Evolutionary conservation across 352 stramenopile genomes (phyloP), one percentile per base, ranked within the genome.

Genomic region (Phytophthora uliginosa): DNA sequence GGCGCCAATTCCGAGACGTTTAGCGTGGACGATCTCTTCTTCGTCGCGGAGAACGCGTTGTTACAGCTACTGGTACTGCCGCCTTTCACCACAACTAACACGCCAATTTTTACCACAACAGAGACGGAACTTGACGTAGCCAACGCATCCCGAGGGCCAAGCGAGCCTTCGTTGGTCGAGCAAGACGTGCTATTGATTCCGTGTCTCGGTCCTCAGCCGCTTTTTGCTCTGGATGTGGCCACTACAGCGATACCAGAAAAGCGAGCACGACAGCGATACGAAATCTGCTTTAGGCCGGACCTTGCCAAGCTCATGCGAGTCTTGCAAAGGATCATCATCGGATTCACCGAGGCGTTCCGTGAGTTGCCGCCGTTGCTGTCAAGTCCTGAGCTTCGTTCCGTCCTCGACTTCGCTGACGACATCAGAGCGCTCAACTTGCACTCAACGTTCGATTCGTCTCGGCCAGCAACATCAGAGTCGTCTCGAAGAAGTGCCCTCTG

Each of bases 401-500:
- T 90, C 13, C 59, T 93, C 24, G 71, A 71, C 4, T 93, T 93
- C 67, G 74, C 80, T 0, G 63, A 82, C 17, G 72, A 91, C 33
- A 83, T 87, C n/a, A 78, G 75, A 34, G 76, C 83, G 7, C 66
- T 79, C 8, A 70, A 69, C 13, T 22, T 79, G 18, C 50, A 66
- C 52, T 50, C 65, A 3, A 33, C 36, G 15, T 57, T 57, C 15
- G 26, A 20, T 12, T 57, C 51, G 3, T 74, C 22, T 26, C 7
- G 33, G 1, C 36, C 18, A 24, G 45, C 33, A 36, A 26, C 36
- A 51, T 38, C 22, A 15, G 36, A 7, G 13, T 52, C 63, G 4
- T 53, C 42, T 24, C 18, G 42, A 24, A 28, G 48, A 20, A 55
- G 48, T 31, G 31, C n/a, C 8, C 48, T 33, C 13, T 55, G 20